Evolutionary conservation across 495 filamentous ascomycete species (phyloP), one percentile per base, ranked within the genome.

Genomic region (Aspergillus affinis): DNA sequence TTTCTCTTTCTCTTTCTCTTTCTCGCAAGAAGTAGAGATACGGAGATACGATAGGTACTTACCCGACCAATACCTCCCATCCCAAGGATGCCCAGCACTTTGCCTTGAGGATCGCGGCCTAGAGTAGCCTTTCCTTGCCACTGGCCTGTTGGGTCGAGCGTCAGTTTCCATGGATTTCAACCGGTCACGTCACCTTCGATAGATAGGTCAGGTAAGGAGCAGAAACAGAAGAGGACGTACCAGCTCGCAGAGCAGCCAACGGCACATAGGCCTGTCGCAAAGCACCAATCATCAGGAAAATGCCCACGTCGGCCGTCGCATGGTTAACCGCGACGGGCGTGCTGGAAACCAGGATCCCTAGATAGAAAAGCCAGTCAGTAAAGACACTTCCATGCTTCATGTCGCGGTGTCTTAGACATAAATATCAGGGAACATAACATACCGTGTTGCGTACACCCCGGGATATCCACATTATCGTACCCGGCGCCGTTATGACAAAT

Each of bases 401-500:
- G 21, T 36, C 57, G 45, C n/a, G n/a, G 21, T 36, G 30, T 9
- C 0, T 21, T 26, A 27, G 20, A 55, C 21, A 13, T 6, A 48
- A 19, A 49, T 6, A 9, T 20, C 8, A 49, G 18, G 47, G 18
- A 20, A 2, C 21, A 41, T 20, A 20, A 2, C 21, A 41, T 20
- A 58, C 52, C 19, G 59, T 82, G 77, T 30, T 78, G 73, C 15
- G 86, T 81, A 70, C 89, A 92, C n/a, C 83, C 86, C 6, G 82
- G 64, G 26, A 91, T 78, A 64, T 93, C 88, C 29, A 94, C 83
- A 58, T 91, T 90, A 64, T 94, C 90, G 69, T 94, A 94, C 3
- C 90, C 90, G 29, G 90, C 90, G 36, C 91, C 92, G 66, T 91
- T 93, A 70, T 97, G 92, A 68, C 85, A 89, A 62, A 96, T 82